Evolutionary conservation across 2,329 filamentous ascomycete species (phyloP), one percentile per base, ranked within the genome.

Genomic region (Trichoderma aggressivum): DNA sequence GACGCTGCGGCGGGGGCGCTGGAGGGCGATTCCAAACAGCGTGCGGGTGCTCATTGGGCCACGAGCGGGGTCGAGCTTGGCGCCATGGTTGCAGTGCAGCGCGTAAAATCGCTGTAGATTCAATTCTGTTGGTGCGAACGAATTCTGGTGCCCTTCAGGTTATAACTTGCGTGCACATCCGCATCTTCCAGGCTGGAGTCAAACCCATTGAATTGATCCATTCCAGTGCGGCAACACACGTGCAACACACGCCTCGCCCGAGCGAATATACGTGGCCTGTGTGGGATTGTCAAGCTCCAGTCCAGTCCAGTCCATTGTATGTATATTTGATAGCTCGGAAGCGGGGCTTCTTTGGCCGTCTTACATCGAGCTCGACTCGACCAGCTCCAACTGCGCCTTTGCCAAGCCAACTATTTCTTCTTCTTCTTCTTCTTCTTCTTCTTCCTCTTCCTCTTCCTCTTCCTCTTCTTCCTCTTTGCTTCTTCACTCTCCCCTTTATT

Each of bases 311-410:
- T n/a, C n/a, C 43, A 21, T 50, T 50, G 43, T 34, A 34, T 8
- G 30, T 50, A 21, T 21, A 5, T 18, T 16, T 7, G 7, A 21
- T 47, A 50, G 43, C 43, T 53, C 47, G 21, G 24, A 50, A 62
- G 67, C 67, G 67, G 67, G 67, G 59, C 56, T 47, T 50, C 43
- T 67, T 67, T 65, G 24, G 59, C 59, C 43, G 43, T 62, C 58
- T 63, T 56, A 55, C 58, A 62, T 53, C 67, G 24, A 70, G 47
- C 67, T 70, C 59, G 36, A 55, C 36, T 70, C 59, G 10, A 62
- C 10, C 56, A 68, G 39, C 39, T 60, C 39, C 4, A 65, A n/a
- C 61, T 24, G 16, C n/a, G 32, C 28, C 30, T 32, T 43, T 43
- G 32, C 21, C 39, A 14, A 30, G 18, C 53, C 56, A 21, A 7